A percentile compares a stretch with the other conserved stretches of the same genome.
phyloP scores from a whole-genome alignment of 179 eudicot genomes.

The Silene coronaria region DNA sequence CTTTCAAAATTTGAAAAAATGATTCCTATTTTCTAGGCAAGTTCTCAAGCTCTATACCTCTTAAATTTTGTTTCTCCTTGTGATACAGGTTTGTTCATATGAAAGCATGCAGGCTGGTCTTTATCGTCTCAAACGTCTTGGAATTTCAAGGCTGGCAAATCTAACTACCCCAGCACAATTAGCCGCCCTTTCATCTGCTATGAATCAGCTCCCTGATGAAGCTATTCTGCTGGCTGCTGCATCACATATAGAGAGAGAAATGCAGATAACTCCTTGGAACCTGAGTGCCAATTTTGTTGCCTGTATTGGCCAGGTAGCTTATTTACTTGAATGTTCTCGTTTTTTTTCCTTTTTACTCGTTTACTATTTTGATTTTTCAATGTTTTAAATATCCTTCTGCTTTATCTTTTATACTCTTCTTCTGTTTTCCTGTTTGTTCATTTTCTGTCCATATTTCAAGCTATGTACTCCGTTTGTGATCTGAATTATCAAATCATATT shows the following conservation, averaged over 20 bases:
- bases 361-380: not conserved
- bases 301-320: conserved; percentile 77
- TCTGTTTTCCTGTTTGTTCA: not conserved
- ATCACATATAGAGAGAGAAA: conserved; percentile 94
- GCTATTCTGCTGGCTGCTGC: conserved; percentile 96
- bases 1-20: not conserved
- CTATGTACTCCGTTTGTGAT: not conserved
- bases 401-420: not conserved
- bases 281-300: conserved; percentile 92
- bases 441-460: not conserved
- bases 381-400: not conserved
- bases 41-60: not conserved
- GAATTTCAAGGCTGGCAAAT: conserved; percentile 69
- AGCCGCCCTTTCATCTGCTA: conserved; percentile 74
- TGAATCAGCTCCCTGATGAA: conserved; percentile 96
- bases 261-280: conserved; percentile 97
- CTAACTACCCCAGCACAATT: conserved; percentile 59
- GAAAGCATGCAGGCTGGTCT: conserved; percentile 97
- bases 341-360: not conserved
- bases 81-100: conserved; percentile 70
- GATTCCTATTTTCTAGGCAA: not conserved
- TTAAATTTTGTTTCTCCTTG: not conserved
- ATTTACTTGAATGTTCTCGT: not conserved
- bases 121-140: conserved; percentile 83
- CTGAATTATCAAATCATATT: not conserved